Evolutionary conservation across 169 alveolate species (phyloP), one percentile per base, ranked within the genome.

Genomic region (Eimeria nieschulzi): DNA sequence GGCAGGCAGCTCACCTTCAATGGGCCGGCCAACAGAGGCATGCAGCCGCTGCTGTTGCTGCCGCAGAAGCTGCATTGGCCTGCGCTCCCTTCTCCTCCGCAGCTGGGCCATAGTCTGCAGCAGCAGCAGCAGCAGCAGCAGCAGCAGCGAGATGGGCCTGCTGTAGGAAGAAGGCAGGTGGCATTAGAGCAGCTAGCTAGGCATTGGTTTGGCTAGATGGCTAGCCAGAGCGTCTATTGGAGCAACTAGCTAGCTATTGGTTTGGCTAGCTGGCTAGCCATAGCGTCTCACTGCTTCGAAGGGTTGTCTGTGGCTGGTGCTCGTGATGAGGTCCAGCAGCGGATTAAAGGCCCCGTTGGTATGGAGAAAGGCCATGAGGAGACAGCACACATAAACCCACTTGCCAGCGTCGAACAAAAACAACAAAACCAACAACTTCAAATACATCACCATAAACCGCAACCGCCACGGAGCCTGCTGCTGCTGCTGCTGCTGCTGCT

Each of bases 341-440:
- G 92, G 92, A 46, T 72, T 64, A 63, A 86, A 71, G 39, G 79
- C 66, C 72, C 92, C 92, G 72, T 72, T 72, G n/a, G 64, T 25
- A 53, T 70, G 85, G 56, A 86, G 72, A 23, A 86, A 61, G n/a
- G 53, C 73, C 55, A 64, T 25, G 10, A 83, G 71, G 23, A 83
- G 68, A 13, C 79, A 59, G 25, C 53, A 33, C 7, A 83, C 26
- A 21, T 83, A 83, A 10, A 83, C 91, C 54, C 70, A 71, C 21
- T 63, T 61, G 63, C 91, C 91, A 9, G 91, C 91, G 68, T 83
- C 91, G 68, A 83, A 83, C 10, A 83, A 66, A 23, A 83, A 83
- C 59, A 83, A 79, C 64, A 83, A 66, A n/a, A 83, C 79, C n/a
- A 83, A 66, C 46, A 83, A 61, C 80, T 64, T 61, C 64, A 83